Evolutionary conservation across 148 eudicot genomes (phyloP), one percentile per base, ranked within the genome.

Genomic region (Diospyros kaki): DNA sequence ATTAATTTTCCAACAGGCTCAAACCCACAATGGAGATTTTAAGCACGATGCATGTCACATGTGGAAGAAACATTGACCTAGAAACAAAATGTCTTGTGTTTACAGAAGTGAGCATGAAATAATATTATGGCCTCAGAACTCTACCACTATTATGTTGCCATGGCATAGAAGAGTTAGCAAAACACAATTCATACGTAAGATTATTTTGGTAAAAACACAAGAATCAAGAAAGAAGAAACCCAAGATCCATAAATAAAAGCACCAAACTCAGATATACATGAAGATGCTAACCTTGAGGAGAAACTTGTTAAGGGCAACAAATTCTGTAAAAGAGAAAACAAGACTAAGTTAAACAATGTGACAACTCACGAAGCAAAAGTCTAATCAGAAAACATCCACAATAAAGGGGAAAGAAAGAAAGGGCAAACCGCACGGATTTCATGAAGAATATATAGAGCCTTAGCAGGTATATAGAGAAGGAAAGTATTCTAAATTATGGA

Each of bases 251-350:
- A 9, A 58, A 6, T 17, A 54, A 28, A 7, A 65, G 52, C 73
- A 74, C 17, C 76, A 17, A 66, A 11, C 50, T 65, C 14, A 28
- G 46, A 50, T 5, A 65, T 44, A 58, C n/a, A 56, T 18, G 66
- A 78, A 58, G 60, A 72, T 52, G 78, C 89, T 81, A 44, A 93
- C 98, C 98, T 89, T 93, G 15, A 93, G 79, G 73, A 93, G 98
- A 77, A 91, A 93, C 73, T 88, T 86, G 85, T 91, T 91, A 10
- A 93, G 96, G 6, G 90, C 90, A 64, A 91, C 81, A 83, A 93
- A 93, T 81, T 93, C 98, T 93, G 94, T 66, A 60, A 76, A 62
- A 71, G 72, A 63, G 17, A 75, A 79, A 60, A 51, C 59, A 54
- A 61, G 43, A 13, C 54, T 38, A 53, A 45, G 58, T 66, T 38